Conservation (phyloP, 1,284 basidiomycete species). For the Erythrobasidium hasegawianum region DNA sequence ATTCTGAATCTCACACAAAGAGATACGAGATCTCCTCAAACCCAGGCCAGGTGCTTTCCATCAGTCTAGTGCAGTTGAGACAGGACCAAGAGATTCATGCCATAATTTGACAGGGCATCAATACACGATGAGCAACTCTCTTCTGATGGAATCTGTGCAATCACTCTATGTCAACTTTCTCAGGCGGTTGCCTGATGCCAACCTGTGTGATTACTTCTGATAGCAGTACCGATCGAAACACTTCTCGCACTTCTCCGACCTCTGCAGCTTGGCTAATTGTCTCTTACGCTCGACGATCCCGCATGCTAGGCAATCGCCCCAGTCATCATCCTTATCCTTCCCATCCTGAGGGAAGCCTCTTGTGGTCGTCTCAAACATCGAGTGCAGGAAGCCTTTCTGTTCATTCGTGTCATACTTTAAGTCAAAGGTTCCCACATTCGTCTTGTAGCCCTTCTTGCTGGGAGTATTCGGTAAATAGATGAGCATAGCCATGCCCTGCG, state of each 20-base stretch:
- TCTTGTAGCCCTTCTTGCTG: constrained; percentile 34
- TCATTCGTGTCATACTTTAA: constrained; percentile 47
- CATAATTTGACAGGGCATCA: too few species aligned
- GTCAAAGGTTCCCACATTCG: constrained; percentile 49
- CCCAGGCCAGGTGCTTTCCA: too few species aligned
- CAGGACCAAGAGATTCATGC: too few species aligned
- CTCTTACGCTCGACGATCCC: constrained; percentile 51
- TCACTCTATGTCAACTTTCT: too few species aligned
- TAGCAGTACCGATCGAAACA: constrained; percentile 51
- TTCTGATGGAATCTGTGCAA: too few species aligned
- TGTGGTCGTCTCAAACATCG: constrained; percentile 32
- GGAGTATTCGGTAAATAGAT: constrained; percentile 45
- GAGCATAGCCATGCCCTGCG: constrained; percentile 38
- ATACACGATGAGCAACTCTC: too few species aligned
- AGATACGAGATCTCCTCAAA: too few species aligned
- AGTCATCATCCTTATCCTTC: constrained; percentile 44
- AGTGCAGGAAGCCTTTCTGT: constrained; percentile 34
- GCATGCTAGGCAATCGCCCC: constrained; percentile 51
- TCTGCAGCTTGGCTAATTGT: constrained; percentile 42
- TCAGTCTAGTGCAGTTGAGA: too few species aligned
- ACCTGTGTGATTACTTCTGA: too few species aligned
- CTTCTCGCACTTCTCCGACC: constrained; percentile 44
- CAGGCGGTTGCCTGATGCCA: too few species aligned
- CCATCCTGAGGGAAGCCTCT: background rate
- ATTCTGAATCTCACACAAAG: too few species aligned